Base-by-base conservation (phyloP, 257 asterid species). In the Anisodus tanguticus region DNA sequence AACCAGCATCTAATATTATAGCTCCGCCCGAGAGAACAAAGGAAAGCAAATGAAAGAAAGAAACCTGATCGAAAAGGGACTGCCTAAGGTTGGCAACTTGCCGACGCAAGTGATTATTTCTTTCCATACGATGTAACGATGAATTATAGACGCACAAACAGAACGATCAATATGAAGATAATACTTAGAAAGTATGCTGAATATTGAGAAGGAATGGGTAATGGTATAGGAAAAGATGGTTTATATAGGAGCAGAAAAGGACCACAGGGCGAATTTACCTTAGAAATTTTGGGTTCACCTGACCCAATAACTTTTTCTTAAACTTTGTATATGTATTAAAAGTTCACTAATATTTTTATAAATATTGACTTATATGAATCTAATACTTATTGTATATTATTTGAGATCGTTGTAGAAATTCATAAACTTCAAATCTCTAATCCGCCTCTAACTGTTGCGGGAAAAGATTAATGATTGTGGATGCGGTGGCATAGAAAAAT, bases 21-120 rank as follows among this genome's bases (percentile, higher is more conserved):
- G 35, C 16, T 9, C 12, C 4, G 43, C 16, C n/a, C 71, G 3
- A 39, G 4, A 5, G 43, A 39, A 39, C 3, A 3, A 5, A 39
- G 64, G 64, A 12, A 64, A 31, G 1, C 0, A 5, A 79, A 16
- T n/a, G 9, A 26, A 59, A n/a, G 5, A 2, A 60, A 16, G 69
- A 49, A 59, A 91, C 98, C 95, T 89, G 95, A 88, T 93, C 95
- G 67, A 91, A 90, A 77, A 94, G 93, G 26, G 90, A 62, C 45
- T 90, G 89, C 88, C 88, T 92, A 92, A 92, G 91, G 83, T 59
- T 91, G 63, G 90, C 93, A 84, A 93, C 92, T 79, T 92, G 97
- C 51, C 87, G 86, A 71, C 84, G 89, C 90, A 85, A 89, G 47
- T 83, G 84, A 83, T 64, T 84, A 80, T 64, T 87, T 76, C 84